phyloP scores from a whole-genome alignment of 108 stramenopile genomes.

The Skeletonema tropicum region DNA sequence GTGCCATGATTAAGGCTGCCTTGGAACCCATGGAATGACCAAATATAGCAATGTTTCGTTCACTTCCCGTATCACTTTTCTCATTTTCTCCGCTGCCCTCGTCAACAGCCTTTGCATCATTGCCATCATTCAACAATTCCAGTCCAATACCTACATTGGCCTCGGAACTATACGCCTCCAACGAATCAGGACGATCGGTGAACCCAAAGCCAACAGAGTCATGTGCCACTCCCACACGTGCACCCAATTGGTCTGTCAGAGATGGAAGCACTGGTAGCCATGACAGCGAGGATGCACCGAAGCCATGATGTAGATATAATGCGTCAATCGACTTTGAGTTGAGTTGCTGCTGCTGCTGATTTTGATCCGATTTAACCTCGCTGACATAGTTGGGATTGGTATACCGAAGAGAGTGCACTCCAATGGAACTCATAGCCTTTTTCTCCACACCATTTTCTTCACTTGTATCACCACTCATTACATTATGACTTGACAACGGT shows the following conservation, averaged over 20 bases:
- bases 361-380: conserved; percentile 9
- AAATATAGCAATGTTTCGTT: conserved; percentile 56
- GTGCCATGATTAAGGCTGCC: conserved; percentile 68
- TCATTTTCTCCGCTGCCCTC: background rate
- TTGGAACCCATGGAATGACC: conserved; percentile 84
- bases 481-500: conserved; percentile 2
- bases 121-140: conserved; percentile 24
- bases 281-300: conserved; percentile 84
- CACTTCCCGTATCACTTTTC: conserved; percentile 8
- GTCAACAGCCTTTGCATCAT: background rate
- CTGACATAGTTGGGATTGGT: background rate
- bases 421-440: conserved; percentile 22
- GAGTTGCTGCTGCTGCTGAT: background rate
- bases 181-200: conserved; percentile 70
- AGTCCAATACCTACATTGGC: conserved; percentile 60
- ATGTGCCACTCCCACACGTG: conserved; percentile 63
- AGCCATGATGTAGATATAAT: conserved; percentile 81
- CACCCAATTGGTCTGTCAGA: conserved; percentile 50
- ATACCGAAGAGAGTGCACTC: conserved; percentile 66
- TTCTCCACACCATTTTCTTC: background rate
- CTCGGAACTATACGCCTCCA: conserved; percentile 42
- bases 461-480: background rate
- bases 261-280: conserved; percentile 71
- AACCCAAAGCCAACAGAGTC: conserved; percentile 88
- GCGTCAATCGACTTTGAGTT: conserved; percentile 16